A percentile compares a stretch with the other conserved stretches of the same genome.
Evolutionary conservation across 192 early-diverging fungal species (phyloP).

Genomic region (Linnemannia schmuckeri): DNA sequence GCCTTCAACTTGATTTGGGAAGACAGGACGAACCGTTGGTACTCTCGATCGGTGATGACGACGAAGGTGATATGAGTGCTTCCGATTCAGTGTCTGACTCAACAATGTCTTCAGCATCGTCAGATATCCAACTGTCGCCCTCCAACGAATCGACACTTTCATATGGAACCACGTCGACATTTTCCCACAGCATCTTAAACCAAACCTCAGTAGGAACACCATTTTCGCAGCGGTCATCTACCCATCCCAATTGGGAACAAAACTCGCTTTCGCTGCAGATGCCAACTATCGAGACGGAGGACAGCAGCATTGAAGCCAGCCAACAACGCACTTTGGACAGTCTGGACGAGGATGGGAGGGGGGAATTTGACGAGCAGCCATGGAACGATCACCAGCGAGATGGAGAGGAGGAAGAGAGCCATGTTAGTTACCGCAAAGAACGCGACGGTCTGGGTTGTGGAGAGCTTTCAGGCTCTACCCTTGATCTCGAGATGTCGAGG

Average conservation of each 20-base stretch:
- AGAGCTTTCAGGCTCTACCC: constrained; percentile 1
- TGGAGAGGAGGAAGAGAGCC: background rate
- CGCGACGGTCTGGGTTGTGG: background rate
- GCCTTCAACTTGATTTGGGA: constrained; percentile 11
- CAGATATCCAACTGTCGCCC: constrained; percentile 15
- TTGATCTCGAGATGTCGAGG: background rate
- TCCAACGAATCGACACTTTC: constrained; percentile 35
- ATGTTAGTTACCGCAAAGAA: background rate
- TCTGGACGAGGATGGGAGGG: background rate
- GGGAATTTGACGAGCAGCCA: background rate
- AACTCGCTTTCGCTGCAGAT: constrained; percentile 41
- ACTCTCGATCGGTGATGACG: constrained; percentile 11
- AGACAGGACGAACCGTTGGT: background rate
- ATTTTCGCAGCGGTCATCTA: constrained; percentile 34
- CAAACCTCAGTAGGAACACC: constrained; percentile 18
- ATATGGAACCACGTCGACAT: constrained; percentile 37
- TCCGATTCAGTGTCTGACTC: constrained; percentile 32
- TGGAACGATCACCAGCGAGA: constrained; percentile 15
- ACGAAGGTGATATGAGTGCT: constrained; percentile 16
- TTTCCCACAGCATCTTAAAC: constrained; percentile 21
- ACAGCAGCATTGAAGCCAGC: background rate
- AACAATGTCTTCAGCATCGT: constrained; percentile 14
- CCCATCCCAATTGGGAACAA: constrained; percentile 12
- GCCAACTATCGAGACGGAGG: constrained; percentile 22
- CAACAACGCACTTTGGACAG: background rate